These are phyloP conservation scores for Didymella exigua DNA, from an alignment of 2,329 filamentous ascomycete genomes.

Conservation along the genomic window DNA sequence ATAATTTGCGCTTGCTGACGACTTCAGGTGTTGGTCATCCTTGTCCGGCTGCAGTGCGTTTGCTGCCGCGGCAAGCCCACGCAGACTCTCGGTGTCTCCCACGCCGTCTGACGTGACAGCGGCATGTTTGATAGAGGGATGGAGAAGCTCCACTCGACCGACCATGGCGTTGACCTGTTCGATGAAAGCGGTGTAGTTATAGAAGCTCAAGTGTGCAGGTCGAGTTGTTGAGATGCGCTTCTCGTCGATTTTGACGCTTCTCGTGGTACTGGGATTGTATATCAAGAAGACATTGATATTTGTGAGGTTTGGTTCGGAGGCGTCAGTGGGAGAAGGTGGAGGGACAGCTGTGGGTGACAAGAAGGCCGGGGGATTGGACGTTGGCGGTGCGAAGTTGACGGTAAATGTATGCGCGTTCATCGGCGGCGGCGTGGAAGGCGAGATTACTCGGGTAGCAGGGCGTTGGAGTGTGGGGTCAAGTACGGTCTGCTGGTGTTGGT, in stretches of 20 bases:
- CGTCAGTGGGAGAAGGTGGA: neutral
- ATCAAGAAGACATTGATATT: slow-evolving; percentile 70
- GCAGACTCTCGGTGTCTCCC: slow-evolving; percentile 27
- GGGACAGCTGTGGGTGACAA: slow-evolving; percentile 13
- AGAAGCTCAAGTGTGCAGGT: slow-evolving; percentile 21
- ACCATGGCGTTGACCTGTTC: slow-evolving; percentile 18
- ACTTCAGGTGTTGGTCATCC: neutral
- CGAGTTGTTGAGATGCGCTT: slow-evolving; percentile 26
- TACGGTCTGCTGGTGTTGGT: slow-evolving; percentile 20
- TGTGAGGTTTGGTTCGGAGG: slow-evolving; percentile 22
- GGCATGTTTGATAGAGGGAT: neutral
- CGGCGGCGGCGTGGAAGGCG: slow-evolving; percentile 3
- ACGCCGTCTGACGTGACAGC: neutral
- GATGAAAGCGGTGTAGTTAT: slow-evolving; percentile 29
- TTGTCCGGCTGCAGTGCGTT: slow-evolving; percentile 32
- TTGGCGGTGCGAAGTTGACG: neutral
- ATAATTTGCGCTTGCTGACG: neutral
- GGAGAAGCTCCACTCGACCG: slow-evolving; percentile 17
- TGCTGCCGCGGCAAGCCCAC: slow-evolving; percentile 42
- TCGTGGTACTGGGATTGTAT: slow-evolving; percentile 46
- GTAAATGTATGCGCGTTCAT: neutral
- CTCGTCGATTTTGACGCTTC: slow-evolving; percentile 52
- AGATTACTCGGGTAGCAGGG: neutral
- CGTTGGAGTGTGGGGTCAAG: slow-evolving; percentile 16
- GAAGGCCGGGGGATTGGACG: neutral